Evolutionary conservation across 106 monocot genomes (phyloP).

Genomic region (Dendrobium officinale): DNA sequence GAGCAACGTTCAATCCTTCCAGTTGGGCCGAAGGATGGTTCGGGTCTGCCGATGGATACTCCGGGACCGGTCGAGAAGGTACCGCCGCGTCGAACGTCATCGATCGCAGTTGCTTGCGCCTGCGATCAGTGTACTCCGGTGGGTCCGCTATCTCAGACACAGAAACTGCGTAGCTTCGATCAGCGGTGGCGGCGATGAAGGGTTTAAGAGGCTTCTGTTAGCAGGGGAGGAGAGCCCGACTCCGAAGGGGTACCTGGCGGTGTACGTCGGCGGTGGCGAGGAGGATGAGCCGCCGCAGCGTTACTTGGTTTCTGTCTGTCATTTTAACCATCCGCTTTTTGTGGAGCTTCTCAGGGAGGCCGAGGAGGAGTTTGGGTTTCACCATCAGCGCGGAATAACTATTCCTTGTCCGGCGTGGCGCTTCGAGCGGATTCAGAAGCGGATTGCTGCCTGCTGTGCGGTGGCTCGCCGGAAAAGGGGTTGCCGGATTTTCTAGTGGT

Average conservation of each 20-base stretch:
- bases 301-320: conserved; percentile 8
- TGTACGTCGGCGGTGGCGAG: not conserved
- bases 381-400: conserved; percentile 6
- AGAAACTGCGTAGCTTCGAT: not conserved
- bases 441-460: not conserved
- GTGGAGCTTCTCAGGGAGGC: conserved; percentile 14
- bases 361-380: conserved; percentile 16
- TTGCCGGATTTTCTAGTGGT: not conserved
- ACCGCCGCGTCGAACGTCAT: not conserved
- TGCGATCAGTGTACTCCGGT: not conserved
- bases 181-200: not conserved
- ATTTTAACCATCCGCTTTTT: conserved; percentile 15
- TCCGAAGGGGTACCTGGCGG: not conserved
- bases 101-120: not conserved
- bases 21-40: not conserved
- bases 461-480: not conserved
- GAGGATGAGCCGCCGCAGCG: conserved; percentile 5
- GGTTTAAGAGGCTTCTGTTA: not conserved
- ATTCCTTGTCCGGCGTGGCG: conserved; percentile 9
- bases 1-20: not conserved
- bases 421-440: conserved; percentile 3
- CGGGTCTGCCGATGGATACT: not conserved
- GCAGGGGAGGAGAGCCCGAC: not conserved
- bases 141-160: not conserved
- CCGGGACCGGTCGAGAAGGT: not conserved